Evolutionary conservation across 2,329 filamentous ascomycete species (phyloP), one percentile per base, ranked within the genome.

Genomic region (Lachnellula hyalina): DNA sequence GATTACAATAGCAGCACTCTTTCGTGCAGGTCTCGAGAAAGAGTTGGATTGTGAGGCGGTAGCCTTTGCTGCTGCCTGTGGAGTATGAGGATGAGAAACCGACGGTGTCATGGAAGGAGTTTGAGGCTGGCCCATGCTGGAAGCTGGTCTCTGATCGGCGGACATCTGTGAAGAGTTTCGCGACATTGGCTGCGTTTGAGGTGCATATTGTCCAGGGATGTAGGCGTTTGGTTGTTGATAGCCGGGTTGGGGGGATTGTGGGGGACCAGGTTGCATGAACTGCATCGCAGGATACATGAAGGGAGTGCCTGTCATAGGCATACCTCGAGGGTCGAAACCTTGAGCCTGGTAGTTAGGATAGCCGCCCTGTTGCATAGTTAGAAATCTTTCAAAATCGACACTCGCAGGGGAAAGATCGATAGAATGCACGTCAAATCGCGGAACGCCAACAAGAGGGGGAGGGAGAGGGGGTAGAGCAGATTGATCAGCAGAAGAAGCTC

Each of bases 1-100:
- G 77, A 96, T 96, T 48, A 85, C 78, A 61, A 96, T 87, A 1
- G 87, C 85, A 47, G 84, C 85, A 71, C 83, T 90, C 77, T 87
- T 89, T 49, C 68, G 61, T 21, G 63, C 40, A 7, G 67, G 62
- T 59, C 64, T 62, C 5, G 63, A 55, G 50, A 69, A 70, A 15
- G 64, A 51, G 5, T 62, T 47, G 11, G 73, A 68, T 56, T 72
- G 72, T n/a, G 80, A 69, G 2, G 71, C 66, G 1, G 72, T 71
- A 47, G 69, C 59, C 50, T 76, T 81, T 8, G 74, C 67, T 62
- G 80, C 77, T 8, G 86, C 67, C 62, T 80, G 77, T 9, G 86
- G 85, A 56, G 83, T 82, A 57, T 86, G 79, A 58, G 82, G 75
- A 5, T 80, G 78, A 28, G 62, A 61, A 46, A 60, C 55, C 17